Evolutionary conservation across 768 basidiomycete genomes (phyloP).

Genomic region (Pleurotus eryngii): DNA sequence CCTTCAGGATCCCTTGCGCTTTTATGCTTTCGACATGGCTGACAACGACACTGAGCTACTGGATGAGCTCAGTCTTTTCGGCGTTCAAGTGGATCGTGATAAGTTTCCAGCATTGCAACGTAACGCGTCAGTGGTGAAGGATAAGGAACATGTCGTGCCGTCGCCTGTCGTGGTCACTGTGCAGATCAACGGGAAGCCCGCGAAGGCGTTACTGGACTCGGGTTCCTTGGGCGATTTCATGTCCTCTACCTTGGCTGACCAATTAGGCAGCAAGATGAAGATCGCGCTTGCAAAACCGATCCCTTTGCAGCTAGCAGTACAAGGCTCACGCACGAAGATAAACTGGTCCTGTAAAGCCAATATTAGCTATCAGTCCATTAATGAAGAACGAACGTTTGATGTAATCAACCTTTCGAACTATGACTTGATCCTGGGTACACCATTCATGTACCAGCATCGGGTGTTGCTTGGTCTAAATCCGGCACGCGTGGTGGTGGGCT

Average conservation of each 20-base stretch:
- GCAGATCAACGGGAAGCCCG: conserved; percentile 28
- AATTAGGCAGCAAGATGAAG: conserved; percentile 23
- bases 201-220: conserved; percentile 31
- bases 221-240: conserved; percentile 42
- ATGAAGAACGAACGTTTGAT: conserved; percentile 26
- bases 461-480: conserved; percentile 23
- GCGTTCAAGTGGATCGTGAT: not conserved
- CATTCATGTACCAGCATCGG: conserved; percentile 32
- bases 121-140: conserved; percentile 20
- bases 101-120: conserved; percentile 14
- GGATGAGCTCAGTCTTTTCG: not conserved
- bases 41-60: not conserved
- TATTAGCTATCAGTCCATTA: conserved; percentile 32
- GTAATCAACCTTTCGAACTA: conserved; percentile 37
- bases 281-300: conserved; percentile 27
- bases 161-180: conserved; percentile 30
- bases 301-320: conserved; percentile 34
- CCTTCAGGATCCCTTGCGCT: too few relatives aligned
- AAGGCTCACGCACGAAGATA: conserved; percentile 37
- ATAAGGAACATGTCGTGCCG: conserved; percentile 16
- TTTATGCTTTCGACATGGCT: not conserved
- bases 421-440: conserved; percentile 38
- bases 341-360: conserved; percentile 21
- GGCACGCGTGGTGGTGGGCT: conserved; percentile 21
- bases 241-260: conserved; percentile 31